A percentile compares a stretch with the other conserved stretches of the same genome.
phyloP scores from a whole-genome alignment of 2,329 filamentous ascomycete species.

The Aspergillus udagawae region DNA sequence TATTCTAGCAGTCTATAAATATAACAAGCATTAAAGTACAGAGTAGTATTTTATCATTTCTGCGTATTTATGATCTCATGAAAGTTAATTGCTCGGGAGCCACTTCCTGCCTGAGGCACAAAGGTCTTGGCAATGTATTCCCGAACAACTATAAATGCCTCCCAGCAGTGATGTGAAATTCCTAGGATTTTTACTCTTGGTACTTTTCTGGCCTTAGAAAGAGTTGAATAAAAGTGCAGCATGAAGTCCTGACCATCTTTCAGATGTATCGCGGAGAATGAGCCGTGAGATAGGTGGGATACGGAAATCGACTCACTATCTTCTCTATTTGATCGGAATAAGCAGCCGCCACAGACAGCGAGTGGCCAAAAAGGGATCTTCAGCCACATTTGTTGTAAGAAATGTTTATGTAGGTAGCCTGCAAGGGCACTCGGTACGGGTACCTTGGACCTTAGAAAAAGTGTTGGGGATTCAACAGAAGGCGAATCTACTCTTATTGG shows the following conservation, averaged over 20 bases:
- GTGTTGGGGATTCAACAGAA: conserved; percentile 33
- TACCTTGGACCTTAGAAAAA: conserved; percentile 20
- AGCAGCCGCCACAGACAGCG: background rate
- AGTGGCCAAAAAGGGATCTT: background rate
- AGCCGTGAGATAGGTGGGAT: too few species aligned
- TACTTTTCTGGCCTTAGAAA: background rate
- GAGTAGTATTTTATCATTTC: background rate
- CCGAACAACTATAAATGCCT: too few species aligned
- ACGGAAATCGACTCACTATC: too few species aligned
- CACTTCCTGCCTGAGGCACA: background rate
- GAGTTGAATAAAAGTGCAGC: background rate
- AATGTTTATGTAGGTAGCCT: background rate
- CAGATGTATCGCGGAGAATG: background rate
- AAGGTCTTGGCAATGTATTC: too few species aligned
- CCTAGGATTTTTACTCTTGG: background rate
- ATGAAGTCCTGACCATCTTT: background rate
- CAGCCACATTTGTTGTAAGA: conserved; percentile 7
- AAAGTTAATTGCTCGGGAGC: background rate
- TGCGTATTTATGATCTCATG: background rate
- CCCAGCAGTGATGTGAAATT: background rate
- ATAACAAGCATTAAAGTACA: background rate
- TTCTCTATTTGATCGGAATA: background rate
- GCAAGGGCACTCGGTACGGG: conserved; percentile 3
- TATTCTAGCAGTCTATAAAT: background rate
- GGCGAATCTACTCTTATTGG: conserved; percentile 7